A percentile compares a stretch with the other conserved stretches of the same genome.
These are phyloP conservation scores for Cercospora sp. DNA, from an alignment of 2,329 filamentous ascomycete species.

Conservation along the genomic window DNA sequence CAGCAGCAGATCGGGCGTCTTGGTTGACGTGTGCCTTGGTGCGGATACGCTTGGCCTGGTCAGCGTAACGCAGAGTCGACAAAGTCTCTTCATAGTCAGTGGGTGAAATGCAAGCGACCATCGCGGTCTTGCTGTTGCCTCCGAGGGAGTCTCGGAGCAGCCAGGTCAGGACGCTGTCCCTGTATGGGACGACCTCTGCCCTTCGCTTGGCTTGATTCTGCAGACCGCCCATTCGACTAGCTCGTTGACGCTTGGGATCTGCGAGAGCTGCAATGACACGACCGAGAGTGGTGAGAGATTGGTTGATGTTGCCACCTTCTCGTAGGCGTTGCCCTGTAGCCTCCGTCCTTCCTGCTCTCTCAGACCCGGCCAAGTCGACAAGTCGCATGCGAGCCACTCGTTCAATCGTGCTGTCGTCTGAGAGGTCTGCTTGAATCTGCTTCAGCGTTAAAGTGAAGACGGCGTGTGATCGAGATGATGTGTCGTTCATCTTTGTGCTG, in stretches of 20 bases:
- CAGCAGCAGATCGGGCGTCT: constrained; percentile 85
- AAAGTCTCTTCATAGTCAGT: constrained; percentile 97
- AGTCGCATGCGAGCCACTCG: constrained; percentile 89
- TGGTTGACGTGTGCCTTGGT: constrained; percentile 95
- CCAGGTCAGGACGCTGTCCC: constrained; percentile 83
- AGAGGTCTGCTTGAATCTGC: constrained; percentile 96
- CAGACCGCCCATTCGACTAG: constrained; percentile 50
- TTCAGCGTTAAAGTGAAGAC: constrained; percentile 98
- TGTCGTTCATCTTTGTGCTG: constrained; percentile 99
- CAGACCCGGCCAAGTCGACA: constrained; percentile 91
- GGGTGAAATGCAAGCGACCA: constrained; percentile 97
- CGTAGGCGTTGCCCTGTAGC: constrained; percentile 87
- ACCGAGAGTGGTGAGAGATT: constrained; percentile 91
- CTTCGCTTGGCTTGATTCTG: constrained; percentile 49
- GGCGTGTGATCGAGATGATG: constrained; percentile 90
- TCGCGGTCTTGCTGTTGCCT: constrained; percentile 96
- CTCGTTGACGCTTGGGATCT: constrained; percentile 59
- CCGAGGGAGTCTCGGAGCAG: constrained; percentile 93
- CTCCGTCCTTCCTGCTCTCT: constrained; percentile 92
- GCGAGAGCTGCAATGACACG: constrained; percentile 91
- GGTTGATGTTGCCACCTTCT: constrained; percentile 98
- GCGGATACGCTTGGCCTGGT: constrained; percentile 96
- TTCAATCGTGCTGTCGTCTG: constrained; percentile 97
- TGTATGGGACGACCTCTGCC: constrained; percentile 74
- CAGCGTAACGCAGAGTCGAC: constrained; percentile 92